Evolutionary conservation across 2,329 filamentous ascomycete species (phyloP).

Genomic region (Xylaria arbuscula): DNA sequence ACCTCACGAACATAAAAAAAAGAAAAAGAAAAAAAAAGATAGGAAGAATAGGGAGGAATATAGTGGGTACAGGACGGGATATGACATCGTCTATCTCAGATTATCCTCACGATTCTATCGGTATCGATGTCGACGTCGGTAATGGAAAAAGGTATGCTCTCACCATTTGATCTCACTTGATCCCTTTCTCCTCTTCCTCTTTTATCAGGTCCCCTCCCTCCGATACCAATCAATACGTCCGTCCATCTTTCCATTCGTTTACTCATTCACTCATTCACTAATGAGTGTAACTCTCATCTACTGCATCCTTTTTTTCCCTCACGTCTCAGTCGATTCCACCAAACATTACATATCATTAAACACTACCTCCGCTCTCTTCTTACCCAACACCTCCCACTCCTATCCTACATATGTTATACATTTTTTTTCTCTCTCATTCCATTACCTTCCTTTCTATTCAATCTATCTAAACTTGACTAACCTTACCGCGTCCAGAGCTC

Average conservation of each 20-base stretch:
- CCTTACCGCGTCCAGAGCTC: neutral
- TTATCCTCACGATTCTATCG: neutral
- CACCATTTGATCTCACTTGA: neutral
- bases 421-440: no score
- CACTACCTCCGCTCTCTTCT: neutral
- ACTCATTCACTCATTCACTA: neutral
- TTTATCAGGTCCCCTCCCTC: neutral
- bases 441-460: neutral
- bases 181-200: neutral
- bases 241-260: neutral
- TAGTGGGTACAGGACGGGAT: no score
- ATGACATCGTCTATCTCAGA: neutral
- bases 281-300: neutral
- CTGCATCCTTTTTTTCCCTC: neutral
- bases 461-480: neutral
- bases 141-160: neutral
- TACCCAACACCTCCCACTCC: neutral
- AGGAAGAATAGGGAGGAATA: neutral
- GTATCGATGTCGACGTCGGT: slow-evolving; percentile 1
- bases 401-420: no score
- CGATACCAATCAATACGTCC: neutral
- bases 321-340: neutral
- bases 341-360: neutral
- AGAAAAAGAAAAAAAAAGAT: neutral
- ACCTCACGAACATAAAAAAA: neutral